Evolutionary conservation across 768 basidiomycete species (phyloP).

Genomic region (Leccinum variicolor): DNA sequence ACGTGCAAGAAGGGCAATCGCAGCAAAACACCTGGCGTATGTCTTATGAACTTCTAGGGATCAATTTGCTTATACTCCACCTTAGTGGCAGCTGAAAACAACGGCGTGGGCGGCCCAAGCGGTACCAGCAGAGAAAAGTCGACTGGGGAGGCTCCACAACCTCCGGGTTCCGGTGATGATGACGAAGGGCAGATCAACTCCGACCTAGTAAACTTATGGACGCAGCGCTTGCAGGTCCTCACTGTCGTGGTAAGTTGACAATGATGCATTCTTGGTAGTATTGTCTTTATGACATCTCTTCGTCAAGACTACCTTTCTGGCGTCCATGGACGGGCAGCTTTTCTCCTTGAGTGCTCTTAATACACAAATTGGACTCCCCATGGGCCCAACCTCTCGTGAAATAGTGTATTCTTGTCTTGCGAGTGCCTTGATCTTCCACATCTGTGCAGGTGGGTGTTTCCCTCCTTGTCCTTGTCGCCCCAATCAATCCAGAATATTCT

Average conservation of each 20-base stretch:
- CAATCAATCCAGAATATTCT: not conserved
- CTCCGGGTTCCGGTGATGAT: conserved; percentile 1
- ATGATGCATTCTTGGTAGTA: not conserved
- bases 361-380: conserved; percentile 14
- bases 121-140: conserved; percentile 3
- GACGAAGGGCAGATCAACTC: conserved; percentile 13
- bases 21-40: conserved; percentile 14
- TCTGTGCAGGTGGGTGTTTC: conserved; percentile 25
- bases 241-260: conserved; percentile 25
- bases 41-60: not conserved
- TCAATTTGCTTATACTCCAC: not conserved
- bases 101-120: conserved; percentile 6
- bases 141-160: not conserved
- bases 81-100: conserved; percentile 1
- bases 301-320: conserved; percentile 28
- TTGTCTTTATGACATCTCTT: not conserved
- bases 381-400: conserved; percentile 12
- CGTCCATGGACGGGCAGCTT: conserved; percentile 26
- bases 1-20: conserved; percentile 1
- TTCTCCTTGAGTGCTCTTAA: conserved; percentile 25
- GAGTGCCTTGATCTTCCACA: conserved; percentile 30
- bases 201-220: conserved; percentile 24
- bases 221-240: conserved; percentile 25
- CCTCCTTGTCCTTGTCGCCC: not conserved
- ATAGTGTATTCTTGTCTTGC: conserved; percentile 28